Evolutionary conservation across 208 protist species (phyloP).

Genomic region (Trypanosomatidae sp.): DNA sequence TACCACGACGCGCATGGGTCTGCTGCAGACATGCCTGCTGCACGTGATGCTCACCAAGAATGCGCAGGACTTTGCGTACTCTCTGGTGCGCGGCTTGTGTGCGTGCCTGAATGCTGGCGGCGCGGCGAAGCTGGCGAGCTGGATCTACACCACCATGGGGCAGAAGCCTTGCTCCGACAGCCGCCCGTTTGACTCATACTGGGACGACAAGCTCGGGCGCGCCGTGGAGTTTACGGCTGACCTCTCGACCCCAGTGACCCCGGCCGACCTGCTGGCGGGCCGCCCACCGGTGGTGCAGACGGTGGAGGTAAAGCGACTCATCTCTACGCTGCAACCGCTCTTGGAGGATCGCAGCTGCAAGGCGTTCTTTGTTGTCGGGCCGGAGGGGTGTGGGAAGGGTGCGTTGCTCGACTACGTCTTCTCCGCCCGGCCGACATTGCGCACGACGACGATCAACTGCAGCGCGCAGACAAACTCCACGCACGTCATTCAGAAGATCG

Average conservation of each 20-base stretch:
- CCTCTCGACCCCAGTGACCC: constrained; percentile 43
- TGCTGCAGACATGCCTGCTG: constrained; percentile 85
- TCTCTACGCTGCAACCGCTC: constrained; percentile 86
- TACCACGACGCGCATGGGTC: constrained; percentile 89
- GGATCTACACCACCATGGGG: constrained; percentile 81
- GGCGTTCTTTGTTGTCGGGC: constrained; percentile 96
- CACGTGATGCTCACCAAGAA: constrained; percentile 58
- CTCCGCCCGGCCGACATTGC: constrained; percentile 29
- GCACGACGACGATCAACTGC: constrained; percentile 93
- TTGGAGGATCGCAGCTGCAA: constrained; percentile 59
- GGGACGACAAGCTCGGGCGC: constrained; percentile 45
- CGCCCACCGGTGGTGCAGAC: constrained; percentile 83
- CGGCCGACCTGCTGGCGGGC: constrained; percentile 60
- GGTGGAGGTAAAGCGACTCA: constrained; percentile 90
- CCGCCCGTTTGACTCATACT: constrained; percentile 91
- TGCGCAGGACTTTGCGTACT: constrained; percentile 75
- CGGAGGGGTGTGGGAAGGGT: constrained; percentile 96
- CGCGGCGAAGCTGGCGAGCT: constrained; percentile 63
- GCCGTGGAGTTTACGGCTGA: constrained; percentile 70
- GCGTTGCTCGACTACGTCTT: constrained; percentile 87
- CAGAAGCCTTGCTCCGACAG: constrained; percentile 71
- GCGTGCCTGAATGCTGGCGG: constrained; percentile 51
- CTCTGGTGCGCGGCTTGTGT: constrained; percentile 64
- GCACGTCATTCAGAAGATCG: constrained; percentile 96
- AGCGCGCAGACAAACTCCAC: constrained; percentile 93